phyloP scores from a whole-genome alignment of 2,329 filamentous ascomycete genomes.

The Aspergillus bombycis region DNA sequence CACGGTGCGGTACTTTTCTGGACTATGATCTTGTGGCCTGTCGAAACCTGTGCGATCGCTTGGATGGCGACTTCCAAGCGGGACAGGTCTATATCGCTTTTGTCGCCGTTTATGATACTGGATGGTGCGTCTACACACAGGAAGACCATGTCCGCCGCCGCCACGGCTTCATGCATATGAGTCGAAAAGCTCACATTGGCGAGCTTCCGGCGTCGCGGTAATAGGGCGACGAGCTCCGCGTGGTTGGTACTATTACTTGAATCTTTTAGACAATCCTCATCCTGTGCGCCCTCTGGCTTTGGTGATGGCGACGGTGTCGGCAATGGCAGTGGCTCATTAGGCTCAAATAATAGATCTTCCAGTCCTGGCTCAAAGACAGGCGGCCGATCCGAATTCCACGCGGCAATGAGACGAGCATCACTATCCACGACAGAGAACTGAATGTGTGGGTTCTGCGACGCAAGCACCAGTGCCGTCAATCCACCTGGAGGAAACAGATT shows the following conservation, averaged over 20 bases:
- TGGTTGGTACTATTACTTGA: neutral
- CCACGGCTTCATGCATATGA: conserved; percentile 19
- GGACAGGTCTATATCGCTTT: conserved; percentile 7
- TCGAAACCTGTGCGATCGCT: conserved; percentile 21
- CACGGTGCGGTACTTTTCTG: conserved; percentile 22
- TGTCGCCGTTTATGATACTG: neutral
- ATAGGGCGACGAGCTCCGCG: neutral
- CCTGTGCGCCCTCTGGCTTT: neutral
- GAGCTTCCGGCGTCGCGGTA: conserved; percentile 13
- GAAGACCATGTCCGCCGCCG: conserved; percentile 23
- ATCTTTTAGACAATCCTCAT: neutral
- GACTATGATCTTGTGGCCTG: conserved; percentile 25
- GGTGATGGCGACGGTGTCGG: neutral
- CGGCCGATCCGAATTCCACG: conserved; percentile 32
- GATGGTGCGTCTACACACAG: conserved; percentile 16
- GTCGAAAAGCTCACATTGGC: conserved; percentile 25
- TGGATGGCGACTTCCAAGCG: conserved; percentile 15
- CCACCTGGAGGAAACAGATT: conserved; percentile 16
- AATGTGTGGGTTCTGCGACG: conserved; percentile 30
- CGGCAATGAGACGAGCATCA: conserved; percentile 25
- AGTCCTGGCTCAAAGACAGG: conserved; percentile 33
- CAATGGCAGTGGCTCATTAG: neutral
- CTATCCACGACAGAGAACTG: conserved; percentile 32
- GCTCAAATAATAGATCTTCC: conserved; percentile 25
- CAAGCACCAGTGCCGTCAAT: conserved; percentile 28